phyloP scores from a whole-genome alignment of 2,329 filamentous ascomycete genomes.

The Ophiobolus disseminans region DNA sequence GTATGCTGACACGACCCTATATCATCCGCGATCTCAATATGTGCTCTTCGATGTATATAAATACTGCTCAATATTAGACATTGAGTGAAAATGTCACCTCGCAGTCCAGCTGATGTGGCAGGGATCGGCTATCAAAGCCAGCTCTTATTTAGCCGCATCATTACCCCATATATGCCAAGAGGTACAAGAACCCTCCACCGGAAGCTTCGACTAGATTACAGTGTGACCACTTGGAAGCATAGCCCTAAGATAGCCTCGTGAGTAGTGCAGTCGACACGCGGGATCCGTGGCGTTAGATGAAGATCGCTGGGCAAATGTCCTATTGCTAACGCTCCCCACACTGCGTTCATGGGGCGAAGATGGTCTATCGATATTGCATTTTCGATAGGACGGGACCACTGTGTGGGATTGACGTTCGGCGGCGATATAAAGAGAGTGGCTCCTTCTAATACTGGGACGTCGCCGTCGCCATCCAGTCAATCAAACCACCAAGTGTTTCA shows the following conservation, averaged over 20 bases:
- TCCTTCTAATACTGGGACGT: background rate
- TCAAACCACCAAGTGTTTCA: background rate
- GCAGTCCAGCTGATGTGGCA: background rate
- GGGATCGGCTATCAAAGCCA: constrained; percentile 7
- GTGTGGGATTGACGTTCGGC: background rate
- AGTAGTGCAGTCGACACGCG: constrained; percentile 8
- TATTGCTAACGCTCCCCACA: constrained; percentile 3
- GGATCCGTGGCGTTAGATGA: constrained; percentile 5
- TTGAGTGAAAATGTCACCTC: background rate
- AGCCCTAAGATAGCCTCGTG: background rate
- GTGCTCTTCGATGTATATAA: background rate
- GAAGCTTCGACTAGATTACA: constrained; percentile 29
- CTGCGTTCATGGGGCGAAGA: background rate
- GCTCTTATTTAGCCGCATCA: constrained; percentile 21
- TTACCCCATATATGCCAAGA: constrained; percentile 17
- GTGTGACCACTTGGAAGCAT: background rate
- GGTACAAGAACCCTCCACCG: constrained; percentile 23
- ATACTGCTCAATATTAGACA: constrained; percentile 7
- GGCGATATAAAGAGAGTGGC: background rate
- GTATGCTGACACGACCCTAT: background rate
- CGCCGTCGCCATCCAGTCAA: constrained; percentile 3
- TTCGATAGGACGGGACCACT: no score
- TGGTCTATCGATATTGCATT: constrained; percentile 1
- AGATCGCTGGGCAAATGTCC: background rate
- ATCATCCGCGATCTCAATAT: background rate